These are phyloP conservation scores for Akanthomyces lecanii DNA, from an alignment of 2,329 filamentous ascomycete species.

Conservation along the genomic window DNA sequence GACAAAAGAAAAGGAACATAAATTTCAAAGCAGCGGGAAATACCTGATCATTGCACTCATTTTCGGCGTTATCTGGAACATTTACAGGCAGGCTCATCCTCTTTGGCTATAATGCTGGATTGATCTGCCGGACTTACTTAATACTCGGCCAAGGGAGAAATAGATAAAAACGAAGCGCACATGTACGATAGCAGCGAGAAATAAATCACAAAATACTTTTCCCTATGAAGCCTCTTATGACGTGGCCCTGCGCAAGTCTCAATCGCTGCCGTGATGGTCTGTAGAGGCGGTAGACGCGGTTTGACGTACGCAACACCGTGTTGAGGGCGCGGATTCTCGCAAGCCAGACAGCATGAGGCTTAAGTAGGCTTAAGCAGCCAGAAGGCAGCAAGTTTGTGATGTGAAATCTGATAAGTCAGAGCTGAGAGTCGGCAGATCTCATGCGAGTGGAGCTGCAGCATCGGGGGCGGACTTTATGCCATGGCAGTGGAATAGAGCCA, in stretches of 20 bases:
- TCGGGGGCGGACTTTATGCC: constrained; percentile 4
- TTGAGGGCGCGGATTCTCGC: not conserved
- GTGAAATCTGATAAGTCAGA: not conserved
- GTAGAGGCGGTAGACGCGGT: too few species aligned
- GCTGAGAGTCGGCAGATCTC: not conserved
- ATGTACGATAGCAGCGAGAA: constrained; percentile 9
- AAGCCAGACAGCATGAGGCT: not conserved
- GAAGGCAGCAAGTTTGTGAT: not conserved
- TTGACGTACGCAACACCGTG: too few species aligned
- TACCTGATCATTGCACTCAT: constrained; percentile 2
- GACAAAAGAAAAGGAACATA: not conserved
- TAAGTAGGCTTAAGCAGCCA: not conserved
- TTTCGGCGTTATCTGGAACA: constrained; percentile 8
- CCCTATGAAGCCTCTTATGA: not conserved
- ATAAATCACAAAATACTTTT: not conserved
- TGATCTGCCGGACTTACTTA: not conserved
- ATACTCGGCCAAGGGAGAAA: not conserved
- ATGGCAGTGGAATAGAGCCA: too few species aligned
- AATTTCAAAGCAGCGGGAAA: not conserved
- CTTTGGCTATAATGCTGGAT: constrained; percentile 1
- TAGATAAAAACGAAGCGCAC: not conserved
- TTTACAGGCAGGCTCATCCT: constrained; percentile 1
- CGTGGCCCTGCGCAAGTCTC: not conserved
- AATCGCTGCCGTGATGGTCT: not conserved
- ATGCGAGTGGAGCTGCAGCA: not conserved